Base-by-base conservation (phyloP, 2,329 filamentous ascomycete species). In the Exophiala phaeomuriformis region DNA sequence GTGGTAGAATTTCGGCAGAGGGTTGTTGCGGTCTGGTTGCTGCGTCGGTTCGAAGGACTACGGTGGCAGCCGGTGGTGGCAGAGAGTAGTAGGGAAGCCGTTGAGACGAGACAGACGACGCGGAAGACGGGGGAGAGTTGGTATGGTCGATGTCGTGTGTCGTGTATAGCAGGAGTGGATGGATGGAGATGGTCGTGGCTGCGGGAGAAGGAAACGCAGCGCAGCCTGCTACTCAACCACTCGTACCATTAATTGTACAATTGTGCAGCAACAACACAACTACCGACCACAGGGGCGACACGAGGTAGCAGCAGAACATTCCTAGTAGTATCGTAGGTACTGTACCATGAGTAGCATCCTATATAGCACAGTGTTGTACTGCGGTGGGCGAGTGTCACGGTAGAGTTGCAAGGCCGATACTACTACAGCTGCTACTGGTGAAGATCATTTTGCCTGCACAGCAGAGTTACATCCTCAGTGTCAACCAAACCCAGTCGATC, bases 1-100 rank as follows among this genome's bases (percentile, higher is more conserved):
- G 49, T 31, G 32, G 41, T 37, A 52, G 42, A 27, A 28, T 27
- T 41, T 41, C 39, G 39, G 39, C 19, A 5, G 5, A 41, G 12
- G 27, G 19, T 6, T 41, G 39, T 4, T 7, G 27, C 3, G 19
- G 28, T 41, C 7, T 4, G 39, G 28, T 27, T 5, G 39, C 6
- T 41, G n/a, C 12, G 28, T 41, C 5, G 19, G 9, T 41, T 27
- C 10, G 29, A 32, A 12, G 27, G 41, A 51, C 41, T 46, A 51
- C 27, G 41, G 42, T 51, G 49, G 32, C 49, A 51, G 42, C 49
- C 35, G 50, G 42, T 52, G 35, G 27, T 39, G 8, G 31, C n/a
- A 44, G 32, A 29, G 49, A 35, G n/a, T 12, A 37, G 28, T 19
- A 19, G 19, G 19, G 19, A 19, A 19, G 19, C 19, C 19, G 19